Evolutionary conservation across 1,139 yeast genomes (phyloP).

Genomic region (Yarrowia galli): DNA sequence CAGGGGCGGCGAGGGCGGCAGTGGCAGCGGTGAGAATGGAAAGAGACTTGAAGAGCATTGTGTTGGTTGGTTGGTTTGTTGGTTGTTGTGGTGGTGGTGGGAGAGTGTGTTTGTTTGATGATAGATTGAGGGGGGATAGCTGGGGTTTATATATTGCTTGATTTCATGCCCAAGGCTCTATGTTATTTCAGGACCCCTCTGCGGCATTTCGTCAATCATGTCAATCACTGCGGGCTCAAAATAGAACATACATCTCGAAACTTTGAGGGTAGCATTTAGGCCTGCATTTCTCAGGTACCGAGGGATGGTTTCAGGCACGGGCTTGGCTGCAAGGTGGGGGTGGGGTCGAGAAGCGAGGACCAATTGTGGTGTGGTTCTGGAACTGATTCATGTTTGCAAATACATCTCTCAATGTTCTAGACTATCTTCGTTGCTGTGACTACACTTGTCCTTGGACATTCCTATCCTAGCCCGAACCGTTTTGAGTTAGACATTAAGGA

Average conservation of each 20-base stretch:
- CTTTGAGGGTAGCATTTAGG: slow-evolving; percentile 11
- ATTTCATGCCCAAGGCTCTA: background rate
- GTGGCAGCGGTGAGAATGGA: slow-evolving; percentile 14
- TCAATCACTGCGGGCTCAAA: slow-evolving; percentile 14
- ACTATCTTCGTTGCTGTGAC: no score
- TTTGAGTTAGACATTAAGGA: background rate
- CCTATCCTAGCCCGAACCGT: background rate
- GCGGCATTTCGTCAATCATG: slow-evolving; percentile 11
- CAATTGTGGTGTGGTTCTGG: background rate
- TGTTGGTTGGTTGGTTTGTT: no score
- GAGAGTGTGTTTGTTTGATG: background rate
- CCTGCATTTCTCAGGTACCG: slow-evolving; percentile 9
- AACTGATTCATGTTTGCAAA: no score
- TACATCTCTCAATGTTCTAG: no score
- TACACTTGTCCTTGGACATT: no score
- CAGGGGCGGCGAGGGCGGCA: slow-evolving; percentile 10
- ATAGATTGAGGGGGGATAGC: background rate
- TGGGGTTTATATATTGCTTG: background rate
- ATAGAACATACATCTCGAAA: slow-evolving; percentile 13
- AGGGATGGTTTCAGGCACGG: slow-evolving; percentile 10
- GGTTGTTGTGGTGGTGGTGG: no score
- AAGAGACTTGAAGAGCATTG: slow-evolving; percentile 26
- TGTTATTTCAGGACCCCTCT: background rate
- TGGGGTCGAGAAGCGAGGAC: background rate
- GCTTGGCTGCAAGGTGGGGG: background rate